Evolutionary conservation across 2,329 filamentous ascomycete genomes (phyloP).

Genomic region (Pseudogymnoascus sp.): DNA sequence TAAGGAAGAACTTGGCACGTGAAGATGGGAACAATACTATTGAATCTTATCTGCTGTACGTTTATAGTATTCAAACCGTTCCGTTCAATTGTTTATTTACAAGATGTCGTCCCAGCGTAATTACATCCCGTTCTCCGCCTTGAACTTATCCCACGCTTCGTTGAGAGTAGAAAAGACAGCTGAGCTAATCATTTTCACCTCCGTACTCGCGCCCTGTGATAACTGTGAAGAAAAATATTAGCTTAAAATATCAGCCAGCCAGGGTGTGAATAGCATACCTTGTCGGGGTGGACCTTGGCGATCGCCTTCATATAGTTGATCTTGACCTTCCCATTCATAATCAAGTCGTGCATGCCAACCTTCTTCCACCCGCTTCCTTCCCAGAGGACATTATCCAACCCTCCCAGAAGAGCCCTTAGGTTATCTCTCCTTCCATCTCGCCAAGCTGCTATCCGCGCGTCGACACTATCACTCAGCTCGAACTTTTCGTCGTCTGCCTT

Average conservation of each 20-base stretch:
- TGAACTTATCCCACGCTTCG: conserved; percentile 68
- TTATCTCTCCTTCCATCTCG: conserved; percentile 90
- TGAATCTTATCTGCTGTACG: not conserved
- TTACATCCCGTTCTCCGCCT: conserved; percentile 57
- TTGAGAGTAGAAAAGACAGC: conserved; percentile 61
- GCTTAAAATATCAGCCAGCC: conserved; percentile 1
- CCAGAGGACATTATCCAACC: conserved; percentile 85
- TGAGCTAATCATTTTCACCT: conserved; percentile 57
- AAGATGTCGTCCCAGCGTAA: not conserved
- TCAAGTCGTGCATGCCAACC: conserved; percentile 85
- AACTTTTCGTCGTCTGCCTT: conserved; percentile 89
- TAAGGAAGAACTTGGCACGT: too few species aligned
- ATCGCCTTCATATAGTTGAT: conserved; percentile 99
- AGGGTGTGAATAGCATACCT: conserved; percentile 52
- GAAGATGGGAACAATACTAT: not conserved
- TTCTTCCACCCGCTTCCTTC: conserved; percentile 92
- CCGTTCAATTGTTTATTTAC: not conserved
- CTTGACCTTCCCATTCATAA: conserved; percentile 93
- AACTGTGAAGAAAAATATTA: conserved; percentile 37
- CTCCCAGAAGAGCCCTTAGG: conserved; percentile 75
- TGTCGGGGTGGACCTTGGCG: conserved; percentile 96
- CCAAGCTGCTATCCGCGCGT: conserved; percentile 72
- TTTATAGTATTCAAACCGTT: not conserved
- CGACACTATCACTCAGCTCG: conserved; percentile 75
- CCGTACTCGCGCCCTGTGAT: conserved; percentile 55